phyloP scores from a whole-genome alignment of 2,329 filamentous ascomycete species.

The Nigrospora oryzae region DNA sequence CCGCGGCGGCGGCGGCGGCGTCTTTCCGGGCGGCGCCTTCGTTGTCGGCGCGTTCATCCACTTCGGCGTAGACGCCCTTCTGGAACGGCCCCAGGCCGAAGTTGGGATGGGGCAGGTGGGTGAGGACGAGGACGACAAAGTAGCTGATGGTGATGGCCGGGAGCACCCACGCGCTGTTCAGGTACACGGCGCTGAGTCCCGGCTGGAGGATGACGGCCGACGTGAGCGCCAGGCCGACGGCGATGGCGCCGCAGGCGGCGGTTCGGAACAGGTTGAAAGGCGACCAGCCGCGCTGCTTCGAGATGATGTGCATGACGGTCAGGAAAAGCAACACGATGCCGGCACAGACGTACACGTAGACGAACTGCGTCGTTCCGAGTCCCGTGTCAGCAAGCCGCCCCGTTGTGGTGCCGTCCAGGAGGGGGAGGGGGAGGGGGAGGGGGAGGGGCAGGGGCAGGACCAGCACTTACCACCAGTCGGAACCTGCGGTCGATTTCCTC shows the following conservation, averaged over 20 bases:
- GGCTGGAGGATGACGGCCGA: constrained; percentile 9
- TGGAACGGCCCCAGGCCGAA: not conserved
- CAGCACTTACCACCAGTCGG: constrained; percentile 13
- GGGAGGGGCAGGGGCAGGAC: not conserved
- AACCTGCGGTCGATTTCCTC: constrained; percentile 7
- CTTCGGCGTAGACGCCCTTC: constrained; percentile 1
- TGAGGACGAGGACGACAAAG: constrained; percentile 11
- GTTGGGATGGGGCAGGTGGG: constrained; percentile 10
- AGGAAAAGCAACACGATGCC: constrained; percentile 17
- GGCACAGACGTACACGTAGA: constrained; percentile 18
- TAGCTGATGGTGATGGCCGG: constrained; percentile 16
- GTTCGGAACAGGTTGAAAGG: constrained; percentile 19
- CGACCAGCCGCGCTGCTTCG: constrained; percentile 17
- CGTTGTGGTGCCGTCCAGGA: too few relatives aligned
- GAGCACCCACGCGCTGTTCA: constrained; percentile 16
- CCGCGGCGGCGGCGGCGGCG: too few relatives aligned
- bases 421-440: too few relatives aligned
- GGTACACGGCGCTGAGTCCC: constrained; percentile 7
- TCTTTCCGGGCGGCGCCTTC: too few relatives aligned
- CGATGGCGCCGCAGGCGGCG: constrained; percentile 10
- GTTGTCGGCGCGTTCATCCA: not conserved
- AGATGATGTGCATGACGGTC: constrained; percentile 19
- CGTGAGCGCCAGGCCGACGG: constrained; percentile 13
- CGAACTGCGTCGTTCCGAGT: constrained; percentile 8
- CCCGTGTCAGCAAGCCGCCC: too few relatives aligned